These are phyloP conservation scores for Mimosa pudica DNA, from an alignment of 306 rosid species.

Conservation along the genomic window DNA sequence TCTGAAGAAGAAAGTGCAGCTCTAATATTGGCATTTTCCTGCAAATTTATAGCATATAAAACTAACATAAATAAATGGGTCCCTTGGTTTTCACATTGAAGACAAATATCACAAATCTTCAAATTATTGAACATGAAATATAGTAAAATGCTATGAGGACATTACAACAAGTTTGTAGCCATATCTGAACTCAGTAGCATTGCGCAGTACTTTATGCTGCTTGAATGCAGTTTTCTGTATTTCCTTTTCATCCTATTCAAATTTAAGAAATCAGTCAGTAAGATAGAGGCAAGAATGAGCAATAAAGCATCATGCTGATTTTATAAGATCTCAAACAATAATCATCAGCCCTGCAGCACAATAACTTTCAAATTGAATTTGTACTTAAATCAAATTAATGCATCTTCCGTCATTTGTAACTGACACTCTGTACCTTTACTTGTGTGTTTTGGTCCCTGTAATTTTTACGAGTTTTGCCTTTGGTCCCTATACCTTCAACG, in stretches of 20 bases:
- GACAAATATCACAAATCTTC: constrained; percentile 1
- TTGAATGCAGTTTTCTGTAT: constrained; percentile 87
- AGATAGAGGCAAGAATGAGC: constrained; percentile 7
- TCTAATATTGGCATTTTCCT: constrained; percentile 80
- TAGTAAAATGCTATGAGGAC: constrained; percentile 34
- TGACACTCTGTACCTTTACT: too few relatives aligned
- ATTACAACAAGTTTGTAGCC: constrained; percentile 96
- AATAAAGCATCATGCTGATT: constrained; percentile 7
- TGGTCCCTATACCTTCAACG: too few relatives aligned
- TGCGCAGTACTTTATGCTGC: constrained; percentile 66
- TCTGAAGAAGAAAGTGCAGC: constrained; percentile 71
- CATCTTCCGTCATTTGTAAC: not conserved
- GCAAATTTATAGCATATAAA: constrained; percentile 36
- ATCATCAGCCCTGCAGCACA: not conserved
- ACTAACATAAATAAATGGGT: constrained; percentile 1
- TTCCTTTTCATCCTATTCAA: constrained; percentile 88
- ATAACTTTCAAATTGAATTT: constrained; percentile 9
- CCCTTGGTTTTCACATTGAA: not conserved
- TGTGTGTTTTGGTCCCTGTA: too few relatives aligned
- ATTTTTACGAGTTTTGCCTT: too few relatives aligned
- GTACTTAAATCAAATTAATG: not conserved
- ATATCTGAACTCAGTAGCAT: constrained; percentile 86
- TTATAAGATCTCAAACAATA: constrained; percentile 4
- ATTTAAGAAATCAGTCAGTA: constrained; percentile 30
- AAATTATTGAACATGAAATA: not conserved